Percentiles rank a stretch among this genome's conserved stretches.
These are phyloP conservation scores for Wickerhamiella musiphila DNA, from an alignment of 805 yeast genomes.

Conservation along the genomic window DNA sequence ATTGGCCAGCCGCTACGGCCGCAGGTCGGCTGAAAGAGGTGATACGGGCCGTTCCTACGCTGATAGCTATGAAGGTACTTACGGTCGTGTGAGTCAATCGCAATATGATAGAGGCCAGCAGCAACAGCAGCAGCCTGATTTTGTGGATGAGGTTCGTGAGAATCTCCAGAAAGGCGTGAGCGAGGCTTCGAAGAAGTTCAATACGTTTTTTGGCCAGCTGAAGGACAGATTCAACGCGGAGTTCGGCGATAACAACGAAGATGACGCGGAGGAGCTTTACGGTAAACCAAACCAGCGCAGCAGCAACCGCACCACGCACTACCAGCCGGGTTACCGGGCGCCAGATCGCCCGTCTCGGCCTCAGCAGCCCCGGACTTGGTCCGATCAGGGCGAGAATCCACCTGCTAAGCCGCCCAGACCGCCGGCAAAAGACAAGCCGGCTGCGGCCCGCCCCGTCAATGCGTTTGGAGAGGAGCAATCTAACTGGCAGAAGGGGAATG, in stretches of 20 bases:
- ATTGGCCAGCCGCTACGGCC: conserved; percentile 29
- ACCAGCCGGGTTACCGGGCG: background rate
- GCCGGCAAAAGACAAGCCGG: conserved; percentile 8
- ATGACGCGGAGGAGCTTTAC: conserved; percentile 12
- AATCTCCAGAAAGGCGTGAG: conserved; percentile 10
- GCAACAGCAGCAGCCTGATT: conserved; percentile 1
- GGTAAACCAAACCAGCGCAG: conserved; percentile 4
- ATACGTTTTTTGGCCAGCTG: conserved; percentile 12
- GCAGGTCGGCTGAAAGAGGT: background rate
- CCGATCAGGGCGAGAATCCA: conserved; percentile 1
- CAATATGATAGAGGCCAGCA: background rate
- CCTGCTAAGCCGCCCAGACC: conserved; percentile 5
- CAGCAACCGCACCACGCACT: background rate
- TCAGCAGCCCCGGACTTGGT: conserved; percentile 1
- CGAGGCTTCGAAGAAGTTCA: conserved; percentile 12
- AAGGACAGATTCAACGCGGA: conserved; percentile 12
- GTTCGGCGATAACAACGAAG: conserved; percentile 12
- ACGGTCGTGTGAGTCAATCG: background rate
- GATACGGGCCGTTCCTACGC: background rate
- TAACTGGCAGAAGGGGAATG: conserved; percentile 2
- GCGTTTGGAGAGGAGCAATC: conserved; percentile 14
- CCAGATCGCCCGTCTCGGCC: background rate
- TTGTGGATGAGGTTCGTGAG: conserved; percentile 9
- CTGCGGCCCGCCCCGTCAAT: conserved; percentile 12
- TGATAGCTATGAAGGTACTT: background rate